Percentiles rank a stretch among this genome's conserved stretches.
These are phyloP conservation scores for Physaria fendleri DNA, from an alignment of 345 rosid species.

Conservation along the genomic window DNA sequence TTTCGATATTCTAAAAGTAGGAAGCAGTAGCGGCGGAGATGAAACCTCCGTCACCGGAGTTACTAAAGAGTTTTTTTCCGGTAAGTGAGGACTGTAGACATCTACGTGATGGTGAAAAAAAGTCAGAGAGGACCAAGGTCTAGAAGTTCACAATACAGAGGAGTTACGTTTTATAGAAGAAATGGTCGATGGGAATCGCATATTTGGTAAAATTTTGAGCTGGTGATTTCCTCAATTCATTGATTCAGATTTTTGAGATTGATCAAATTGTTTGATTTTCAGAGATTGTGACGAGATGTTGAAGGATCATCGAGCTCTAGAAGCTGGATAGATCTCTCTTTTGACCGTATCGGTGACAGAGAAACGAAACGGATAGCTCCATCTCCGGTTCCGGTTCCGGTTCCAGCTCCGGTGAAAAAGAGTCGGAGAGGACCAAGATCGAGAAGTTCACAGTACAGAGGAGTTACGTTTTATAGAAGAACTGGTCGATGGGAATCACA, in stretches of 20 bases:
- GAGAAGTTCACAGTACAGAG: constrained; percentile 93
- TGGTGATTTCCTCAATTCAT: not conserved
- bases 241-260: not conserved
- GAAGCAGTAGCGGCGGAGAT: constrained; percentile 18
- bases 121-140: too few species aligned
- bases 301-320: too few species aligned
- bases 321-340: too few species aligned
- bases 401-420: too few species aligned
- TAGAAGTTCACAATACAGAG: constrained; percentile 94
- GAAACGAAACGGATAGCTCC: too few species aligned
- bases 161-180: constrained; percentile 65
- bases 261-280: constrained; percentile 2
- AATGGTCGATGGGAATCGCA: constrained; percentile 99
- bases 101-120: too few species aligned
- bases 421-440: too few species aligned
- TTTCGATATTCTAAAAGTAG: constrained; percentile 66
- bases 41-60: constrained; percentile 18
- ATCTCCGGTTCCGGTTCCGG: too few species aligned
- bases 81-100: too few species aligned
- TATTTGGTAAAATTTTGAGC: constrained; percentile 51
- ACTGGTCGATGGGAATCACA: constrained; percentile 99
- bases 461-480: constrained; percentile 90
- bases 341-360: too few species aligned
- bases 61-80: constrained; percentile 65
- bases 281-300: constrained; percentile 99